Percentiles rank a stretch among this genome's conserved stretches.
phyloP scores from a whole-genome alignment of 225 moss, liverwort and hornwort species.

The Climacium dendroides region DNA sequence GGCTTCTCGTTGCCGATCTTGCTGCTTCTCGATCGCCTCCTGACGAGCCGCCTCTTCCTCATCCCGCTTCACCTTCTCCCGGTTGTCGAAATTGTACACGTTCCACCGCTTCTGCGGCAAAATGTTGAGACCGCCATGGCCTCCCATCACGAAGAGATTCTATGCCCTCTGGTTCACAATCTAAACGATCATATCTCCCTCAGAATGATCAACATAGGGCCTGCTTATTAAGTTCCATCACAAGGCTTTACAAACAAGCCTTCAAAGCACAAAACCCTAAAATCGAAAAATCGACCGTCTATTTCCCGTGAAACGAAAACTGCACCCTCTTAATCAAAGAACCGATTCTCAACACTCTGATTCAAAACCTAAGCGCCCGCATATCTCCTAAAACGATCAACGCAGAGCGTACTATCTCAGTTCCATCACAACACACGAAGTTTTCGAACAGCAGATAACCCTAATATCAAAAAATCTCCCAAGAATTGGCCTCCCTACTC shows the following conservation, averaged over 20 bases:
- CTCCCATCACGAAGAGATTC: conserved; percentile 46
- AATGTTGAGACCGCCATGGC: conserved; percentile 90
- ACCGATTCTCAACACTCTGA: background rate
- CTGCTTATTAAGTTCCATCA: background rate
- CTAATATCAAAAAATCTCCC: background rate
- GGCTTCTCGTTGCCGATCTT: conserved; percentile 63
- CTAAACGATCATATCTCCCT: background rate
- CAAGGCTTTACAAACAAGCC: background rate
- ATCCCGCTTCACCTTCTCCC: conserved; percentile 77
- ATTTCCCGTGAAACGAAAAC: background rate
- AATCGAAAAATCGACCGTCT: background rate
- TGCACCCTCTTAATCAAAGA: background rate
- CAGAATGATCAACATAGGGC: background rate
- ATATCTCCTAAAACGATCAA: background rate
- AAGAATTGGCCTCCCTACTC: background rate
- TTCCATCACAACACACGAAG: background rate
- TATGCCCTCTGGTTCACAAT: background rate
- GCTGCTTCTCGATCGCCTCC: conserved; percentile 60
- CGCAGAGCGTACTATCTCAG: background rate
- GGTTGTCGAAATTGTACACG: conserved; percentile 91
- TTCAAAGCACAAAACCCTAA: background rate
- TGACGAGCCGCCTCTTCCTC: conserved; percentile 84
- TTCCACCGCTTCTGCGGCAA: conserved; percentile 98
- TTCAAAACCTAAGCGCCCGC: background rate
- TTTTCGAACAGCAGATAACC: background rate